Evolutionary conservation across 768 basidiomycete genomes (phyloP).

Genomic region (Amanita fuliginea): DNA sequence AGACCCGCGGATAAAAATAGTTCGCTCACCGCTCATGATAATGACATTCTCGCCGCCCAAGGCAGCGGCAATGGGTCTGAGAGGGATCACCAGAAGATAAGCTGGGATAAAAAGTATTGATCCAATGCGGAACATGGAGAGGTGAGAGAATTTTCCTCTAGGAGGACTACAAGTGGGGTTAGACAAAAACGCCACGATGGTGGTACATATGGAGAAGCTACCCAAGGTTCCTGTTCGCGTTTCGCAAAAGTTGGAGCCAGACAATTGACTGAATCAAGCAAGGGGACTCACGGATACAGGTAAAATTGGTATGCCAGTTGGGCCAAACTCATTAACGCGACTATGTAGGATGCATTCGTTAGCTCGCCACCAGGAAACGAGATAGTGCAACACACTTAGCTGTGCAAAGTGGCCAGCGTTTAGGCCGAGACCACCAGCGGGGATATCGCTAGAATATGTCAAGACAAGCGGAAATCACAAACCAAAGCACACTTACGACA

Average conservation of each 20-base stretch:
- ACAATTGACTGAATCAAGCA: neutral
- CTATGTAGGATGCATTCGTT: constrained; percentile 25
- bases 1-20: neutral
- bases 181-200: neutral
- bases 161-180: constrained; percentile 45
- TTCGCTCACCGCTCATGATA: constrained; percentile 65
- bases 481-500: constrained; percentile 45
- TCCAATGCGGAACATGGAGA: constrained; percentile 86
- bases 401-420: constrained; percentile 89
- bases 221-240: constrained; percentile 50
- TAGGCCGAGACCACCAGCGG: constrained; percentile 82
- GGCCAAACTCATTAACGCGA: constrained; percentile 88
- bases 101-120: constrained; percentile 82
- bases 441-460: constrained; percentile 47
- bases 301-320: constrained; percentile 90
- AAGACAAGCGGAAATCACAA: neutral
- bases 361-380: neutral
- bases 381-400: constrained; percentile 45
- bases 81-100: constrained; percentile 71
- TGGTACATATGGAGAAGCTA: constrained; percentile 14
- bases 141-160: constrained; percentile 70
- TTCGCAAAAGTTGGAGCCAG: neutral
- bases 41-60: constrained; percentile 62
- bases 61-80: constrained; percentile 62
- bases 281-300: constrained; percentile 65